Evolutionary conservation across 495 filamentous ascomycete species (phyloP).

Genomic region (Hypoxylon rickii): DNA sequence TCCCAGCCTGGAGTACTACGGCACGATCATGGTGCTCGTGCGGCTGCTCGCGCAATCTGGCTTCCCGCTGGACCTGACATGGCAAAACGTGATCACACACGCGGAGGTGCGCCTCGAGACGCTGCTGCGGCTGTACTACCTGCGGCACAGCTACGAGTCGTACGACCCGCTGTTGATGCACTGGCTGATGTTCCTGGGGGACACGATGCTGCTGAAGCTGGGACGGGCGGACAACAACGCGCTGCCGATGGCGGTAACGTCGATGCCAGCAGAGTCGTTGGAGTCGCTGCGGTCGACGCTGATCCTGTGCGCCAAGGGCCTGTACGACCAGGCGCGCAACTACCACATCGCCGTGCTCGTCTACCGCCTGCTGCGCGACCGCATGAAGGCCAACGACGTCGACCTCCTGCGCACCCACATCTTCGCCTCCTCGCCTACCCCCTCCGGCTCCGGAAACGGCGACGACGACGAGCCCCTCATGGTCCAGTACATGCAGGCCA

Average conservation of each 20-base stretch:
- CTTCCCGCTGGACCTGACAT: conserved; percentile 1
- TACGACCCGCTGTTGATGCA: conserved; percentile 42
- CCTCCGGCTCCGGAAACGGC: background rate
- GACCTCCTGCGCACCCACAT: conserved; percentile 30
- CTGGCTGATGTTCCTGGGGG: conserved; percentile 38
- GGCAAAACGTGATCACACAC: conserved; percentile 33
- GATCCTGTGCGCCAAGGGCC: conserved; percentile 42
- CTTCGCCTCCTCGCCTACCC: conserved; percentile 10
- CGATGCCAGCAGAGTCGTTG: conserved; percentile 1
- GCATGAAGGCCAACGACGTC: conserved; percentile 27
- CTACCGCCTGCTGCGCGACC: conserved; percentile 26
- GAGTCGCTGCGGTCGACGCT: conserved; percentile 41
- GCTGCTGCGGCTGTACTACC: conserved; percentile 46
- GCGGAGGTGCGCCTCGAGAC: conserved; percentile 42
- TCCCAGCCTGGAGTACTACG: conserved; percentile 31
- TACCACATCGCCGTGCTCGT: conserved; percentile 36
- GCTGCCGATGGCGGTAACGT: background rate
- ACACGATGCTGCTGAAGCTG: conserved; percentile 36
- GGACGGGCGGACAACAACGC: too few species aligned
- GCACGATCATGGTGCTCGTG: conserved; percentile 23
- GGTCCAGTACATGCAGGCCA: conserved; percentile 27
- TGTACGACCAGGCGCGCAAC: conserved; percentile 41
- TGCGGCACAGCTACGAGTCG: conserved; percentile 46
- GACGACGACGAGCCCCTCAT: conserved; percentile 29
- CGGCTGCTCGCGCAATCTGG: conserved; percentile 12